Conservation (phyloP, 495 filamentous ascomycete genomes). For the Friedmanniomyces simplex region DNA sequence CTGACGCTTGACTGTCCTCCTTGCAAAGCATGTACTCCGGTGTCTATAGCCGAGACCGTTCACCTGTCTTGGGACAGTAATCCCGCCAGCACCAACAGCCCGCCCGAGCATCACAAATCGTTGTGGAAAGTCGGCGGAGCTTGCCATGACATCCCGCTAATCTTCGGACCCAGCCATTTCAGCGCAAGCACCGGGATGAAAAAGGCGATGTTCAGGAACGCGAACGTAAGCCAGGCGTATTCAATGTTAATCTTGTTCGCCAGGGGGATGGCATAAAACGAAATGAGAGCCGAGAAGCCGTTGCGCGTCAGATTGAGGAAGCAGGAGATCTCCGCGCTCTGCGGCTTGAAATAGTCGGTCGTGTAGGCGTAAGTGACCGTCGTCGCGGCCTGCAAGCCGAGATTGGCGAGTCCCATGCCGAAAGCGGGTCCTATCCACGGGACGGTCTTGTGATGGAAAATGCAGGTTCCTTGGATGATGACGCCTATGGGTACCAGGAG, state of each 20-base stretch:
- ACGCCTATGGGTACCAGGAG: slow-evolving; percentile 7
- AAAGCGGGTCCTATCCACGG: slow-evolving; percentile 21
- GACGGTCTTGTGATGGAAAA: slow-evolving; percentile 1
- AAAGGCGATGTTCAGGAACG: slow-evolving; percentile 1
- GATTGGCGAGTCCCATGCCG: slow-evolving; percentile 28
- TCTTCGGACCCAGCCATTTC: slow-evolving; percentile 1
- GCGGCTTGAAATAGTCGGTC: slow-evolving; percentile 14
- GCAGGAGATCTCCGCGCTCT: slow-evolving; percentile 9
- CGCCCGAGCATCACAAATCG: not conserved
- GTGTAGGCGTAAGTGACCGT: slow-evolving; percentile 28
- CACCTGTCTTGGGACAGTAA: too few relatives aligned
- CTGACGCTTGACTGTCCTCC: too few relatives aligned
- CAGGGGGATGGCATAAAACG: slow-evolving; percentile 17
- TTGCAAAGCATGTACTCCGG: too few relatives aligned
- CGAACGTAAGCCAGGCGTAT: slow-evolving; percentile 21
- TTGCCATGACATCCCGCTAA: not conserved
- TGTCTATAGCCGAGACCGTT: too few relatives aligned
- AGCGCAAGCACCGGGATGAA: slow-evolving; percentile 10
- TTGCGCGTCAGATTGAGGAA: slow-evolving; percentile 13
- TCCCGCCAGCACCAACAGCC: too few relatives aligned
- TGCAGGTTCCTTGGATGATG: slow-evolving; percentile 11
- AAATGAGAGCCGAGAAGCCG: slow-evolving; percentile 10
- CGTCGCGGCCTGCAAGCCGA: slow-evolving; percentile 29
- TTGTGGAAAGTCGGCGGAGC: not conserved
- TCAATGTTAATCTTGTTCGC: slow-evolving; percentile 16